These are phyloP conservation scores for Ustilago xerochloae DNA, from an alignment of 1,284 basidiomycete genomes.

Conservation along the genomic window DNA sequence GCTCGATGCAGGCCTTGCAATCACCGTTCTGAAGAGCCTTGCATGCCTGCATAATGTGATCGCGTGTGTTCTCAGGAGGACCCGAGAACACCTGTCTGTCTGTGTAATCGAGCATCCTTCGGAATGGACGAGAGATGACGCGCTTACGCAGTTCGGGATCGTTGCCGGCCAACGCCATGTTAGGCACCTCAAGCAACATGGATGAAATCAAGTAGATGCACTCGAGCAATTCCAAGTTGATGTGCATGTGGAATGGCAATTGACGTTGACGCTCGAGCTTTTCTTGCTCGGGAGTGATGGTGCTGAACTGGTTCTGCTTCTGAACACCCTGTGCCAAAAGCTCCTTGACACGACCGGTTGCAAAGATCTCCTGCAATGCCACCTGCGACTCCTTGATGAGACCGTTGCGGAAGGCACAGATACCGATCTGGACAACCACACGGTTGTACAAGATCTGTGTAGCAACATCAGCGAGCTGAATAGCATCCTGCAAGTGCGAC, in stretches of 20 bases:
- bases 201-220: constrained; percentile 97
- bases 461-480: constrained; percentile 92
- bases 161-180: constrained; percentile 91
- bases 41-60: constrained; percentile 99
- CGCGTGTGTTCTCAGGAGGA: constrained; percentile 96
- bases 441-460: constrained; percentile 99
- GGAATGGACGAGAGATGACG: constrained; percentile 92
- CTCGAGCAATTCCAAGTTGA: constrained; percentile 97
- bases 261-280: constrained; percentile 94
- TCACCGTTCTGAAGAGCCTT: constrained; percentile 96
- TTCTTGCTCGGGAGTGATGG: constrained; percentile 91
- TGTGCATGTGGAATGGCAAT: constrained; percentile 99
- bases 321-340: constrained; percentile 96
- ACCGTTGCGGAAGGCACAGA: constrained; percentile 95
- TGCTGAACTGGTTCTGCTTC: constrained; percentile 81
- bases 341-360: constrained; percentile 93
- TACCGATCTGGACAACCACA: constrained; percentile 93
- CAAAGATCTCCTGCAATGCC: constrained; percentile 93
- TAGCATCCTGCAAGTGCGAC: constrained; percentile 97
- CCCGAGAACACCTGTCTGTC: constrained; percentile 98
- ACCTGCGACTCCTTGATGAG: constrained; percentile 93
- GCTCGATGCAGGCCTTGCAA: constrained; percentile 93
- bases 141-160: constrained; percentile 81
- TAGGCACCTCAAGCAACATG: constrained; percentile 97
- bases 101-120: constrained; percentile 93